Evolutionary conservation across 1,139 yeast species (phyloP), one percentile per base, ranked within the genome.

Genomic region (Candida sp.): DNA sequence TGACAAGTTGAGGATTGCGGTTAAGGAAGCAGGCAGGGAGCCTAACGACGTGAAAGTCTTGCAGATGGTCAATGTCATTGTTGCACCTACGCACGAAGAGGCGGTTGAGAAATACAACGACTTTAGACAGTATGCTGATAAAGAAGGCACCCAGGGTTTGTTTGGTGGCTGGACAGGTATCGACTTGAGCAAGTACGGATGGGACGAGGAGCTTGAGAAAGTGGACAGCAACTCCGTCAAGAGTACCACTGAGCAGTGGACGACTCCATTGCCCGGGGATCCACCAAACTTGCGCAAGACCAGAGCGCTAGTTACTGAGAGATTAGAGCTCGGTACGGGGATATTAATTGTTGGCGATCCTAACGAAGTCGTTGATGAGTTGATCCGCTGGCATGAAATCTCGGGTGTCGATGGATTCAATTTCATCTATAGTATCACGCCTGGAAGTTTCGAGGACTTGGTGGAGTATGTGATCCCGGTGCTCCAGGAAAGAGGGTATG

Each of bases 111-210:
- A 68, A 49, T 68, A 58, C 43, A 57, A 63, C 47, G 69, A 67
- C 27, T 63, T 59, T 41, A 63, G 61, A 41, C 49, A 50, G 4
- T 69, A 66, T 48, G 65, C 67, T n/a, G 75, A 71, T 49, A 42
- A 57, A 4, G 72, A 70, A 39, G 75, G 75, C 11, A 67, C 73
- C 11, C 67, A 69, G 43, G 73, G 71, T 2, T 61, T 69, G 43
- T 60, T 69, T 45, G 62, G 73, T 38, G 70, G 70, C 5, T 68
- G 70, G 66, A 66, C 73, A 1, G 72, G 72, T 27, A 64, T 67
- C 42, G 73, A 70, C 49, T 56, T 70, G 25, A 59, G 62, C n/a
- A 54, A 67, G 48, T 69, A 58, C 49, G 66, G 52, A 22, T 54
- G 57, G 54, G 67, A 68, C 39, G 63, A 69, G 46, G 71, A 66